Percentiles rank a stretch among this genome's conserved stretches.
Evolutionary conservation across 345 rosid genomes (phyloP).

Genomic region (Dipteronia dyeriana): DNA sequence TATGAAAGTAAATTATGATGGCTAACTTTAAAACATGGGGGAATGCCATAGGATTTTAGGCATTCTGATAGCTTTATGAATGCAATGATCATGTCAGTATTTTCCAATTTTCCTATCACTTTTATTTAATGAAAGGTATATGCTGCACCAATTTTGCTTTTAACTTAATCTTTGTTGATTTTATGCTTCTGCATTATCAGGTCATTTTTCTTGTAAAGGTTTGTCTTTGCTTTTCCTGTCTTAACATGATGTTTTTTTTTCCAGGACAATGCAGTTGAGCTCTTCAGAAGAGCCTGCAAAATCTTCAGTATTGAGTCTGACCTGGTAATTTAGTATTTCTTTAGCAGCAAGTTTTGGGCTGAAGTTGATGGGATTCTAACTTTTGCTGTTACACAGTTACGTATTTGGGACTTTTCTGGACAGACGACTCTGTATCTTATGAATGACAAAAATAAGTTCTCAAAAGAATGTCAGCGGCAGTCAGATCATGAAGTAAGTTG

Average conservation of each 20-base stretch:
- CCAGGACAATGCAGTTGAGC: slow-evolving; percentile 85
- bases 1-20: not conserved
- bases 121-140: not conserved
- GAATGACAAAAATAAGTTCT: slow-evolving; percentile 52
- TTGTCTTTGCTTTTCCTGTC: slow-evolving; percentile 10
- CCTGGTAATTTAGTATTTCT: slow-evolving; percentile 51
- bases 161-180: slow-evolving; percentile 1
- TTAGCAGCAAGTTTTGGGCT: slow-evolving; percentile 18
- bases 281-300: slow-evolving; percentile 94
- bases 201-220: not conserved
- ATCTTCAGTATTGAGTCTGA: slow-evolving; percentile 82
- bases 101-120: slow-evolving; percentile 1
- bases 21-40: not conserved
- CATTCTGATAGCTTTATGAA: not conserved
- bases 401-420: slow-evolving; percentile 93
- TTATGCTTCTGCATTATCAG: slow-evolving; percentile 9
- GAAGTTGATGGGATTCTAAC: slow-evolving; percentile 26
- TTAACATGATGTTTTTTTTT: slow-evolving; percentile 15
- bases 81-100: not conserved
- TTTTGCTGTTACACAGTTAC: slow-evolving; percentile 55
- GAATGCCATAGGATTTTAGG: slow-evolving; percentile 2
- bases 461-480: slow-evolving; percentile 59
- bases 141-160: slow-evolving; percentile 17
- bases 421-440: slow-evolving; percentile 60
- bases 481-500: slow-evolving; percentile 81